phyloP scores from a whole-genome alignment of 1,139 yeast genomes.

The Casaregolazyma lundiana region DNA sequence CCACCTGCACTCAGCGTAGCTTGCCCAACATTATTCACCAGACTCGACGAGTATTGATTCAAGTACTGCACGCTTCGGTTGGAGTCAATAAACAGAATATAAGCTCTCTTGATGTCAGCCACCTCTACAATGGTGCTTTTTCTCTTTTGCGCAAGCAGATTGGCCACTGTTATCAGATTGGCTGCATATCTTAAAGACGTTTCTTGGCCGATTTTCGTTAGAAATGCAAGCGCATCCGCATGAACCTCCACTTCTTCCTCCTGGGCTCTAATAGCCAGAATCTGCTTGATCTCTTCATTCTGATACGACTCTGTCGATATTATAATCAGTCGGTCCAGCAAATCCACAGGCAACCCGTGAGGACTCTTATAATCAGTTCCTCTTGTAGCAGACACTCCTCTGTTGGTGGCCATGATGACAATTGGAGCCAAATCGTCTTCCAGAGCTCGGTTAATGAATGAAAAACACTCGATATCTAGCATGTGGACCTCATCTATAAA shows the following conservation, averaged over 20 bases:
- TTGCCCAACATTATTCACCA: slow-evolving; percentile 26
- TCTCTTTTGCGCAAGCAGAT: slow-evolving; percentile 78
- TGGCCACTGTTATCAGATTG: slow-evolving; percentile 83
- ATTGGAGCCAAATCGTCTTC: slow-evolving; percentile 97
- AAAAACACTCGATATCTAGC: slow-evolving; percentile 96
- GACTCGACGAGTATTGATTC: slow-evolving; percentile 24
- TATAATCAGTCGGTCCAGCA: slow-evolving; percentile 89
- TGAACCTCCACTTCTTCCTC: slow-evolving; percentile 92
- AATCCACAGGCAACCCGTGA: slow-evolving; percentile 92
- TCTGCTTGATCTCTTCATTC: slow-evolving; percentile 79
- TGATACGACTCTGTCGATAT: slow-evolving; percentile 77
- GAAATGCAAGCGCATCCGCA: slow-evolving; percentile 78
- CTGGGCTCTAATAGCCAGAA: slow-evolving; percentile 83
- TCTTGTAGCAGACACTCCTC: slow-evolving; percentile 87
- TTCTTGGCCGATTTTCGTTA: slow-evolving; percentile 90
- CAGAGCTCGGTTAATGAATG: slow-evolving; percentile 89
- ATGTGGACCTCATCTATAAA: slow-evolving; percentile 98
- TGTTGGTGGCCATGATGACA: slow-evolving; percentile 96
- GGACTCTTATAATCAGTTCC: slow-evolving; percentile 94
- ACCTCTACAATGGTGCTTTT: slow-evolving; percentile 68
- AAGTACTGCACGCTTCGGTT: slow-evolving; percentile 64
- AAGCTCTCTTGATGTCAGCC: slow-evolving; percentile 82
- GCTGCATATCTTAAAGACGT: slow-evolving; percentile 91
- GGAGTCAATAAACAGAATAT: slow-evolving; percentile 80
- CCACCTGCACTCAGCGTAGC: slow-evolving; percentile 21